Conservation (phyloP, 768 basidiomycete genomes). For the Hygrophoropsis aurantiaca region DNA sequence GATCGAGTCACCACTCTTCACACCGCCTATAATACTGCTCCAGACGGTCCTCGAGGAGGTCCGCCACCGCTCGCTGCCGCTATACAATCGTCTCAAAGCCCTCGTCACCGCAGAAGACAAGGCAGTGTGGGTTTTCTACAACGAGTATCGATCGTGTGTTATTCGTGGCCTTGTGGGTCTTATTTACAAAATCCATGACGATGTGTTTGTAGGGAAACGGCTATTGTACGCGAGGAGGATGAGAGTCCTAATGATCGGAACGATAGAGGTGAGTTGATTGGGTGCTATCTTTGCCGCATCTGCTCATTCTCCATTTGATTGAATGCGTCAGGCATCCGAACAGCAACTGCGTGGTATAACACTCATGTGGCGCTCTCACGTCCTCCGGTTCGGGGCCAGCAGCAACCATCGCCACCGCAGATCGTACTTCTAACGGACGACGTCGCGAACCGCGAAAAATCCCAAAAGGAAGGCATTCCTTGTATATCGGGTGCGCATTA, state of each 20-base stretch:
- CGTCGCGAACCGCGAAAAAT: slow-evolving; percentile 76
- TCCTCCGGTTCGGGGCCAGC: slow-evolving; percentile 51
- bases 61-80: slow-evolving; percentile 86
- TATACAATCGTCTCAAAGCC: slow-evolving; percentile 89
- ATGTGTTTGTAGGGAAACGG: slow-evolving; percentile 61
- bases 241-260: slow-evolving; percentile 94
- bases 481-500: slow-evolving; percentile 56
- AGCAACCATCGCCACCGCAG: slow-evolving; percentile 45
- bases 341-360: slow-evolving; percentile 85
- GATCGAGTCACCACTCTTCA: slow-evolving; percentile 74
- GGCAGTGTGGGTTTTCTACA: slow-evolving; percentile 81
- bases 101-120: slow-evolving; percentile 86
- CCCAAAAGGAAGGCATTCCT: slow-evolving; percentile 60
- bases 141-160: slow-evolving; percentile 79
- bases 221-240: slow-evolving; percentile 69
- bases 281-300: background rate
- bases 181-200: background rate
- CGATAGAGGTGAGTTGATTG: slow-evolving; percentile 74
- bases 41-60: slow-evolving; percentile 98
- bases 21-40: slow-evolving; percentile 80
- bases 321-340: slow-evolving; percentile 72
- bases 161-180: background rate
- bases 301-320: background rate
- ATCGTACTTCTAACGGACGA: slow-evolving; percentile 91
- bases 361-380: slow-evolving; percentile 60